Conservation (phyloP, 1,139 yeast genomes). For the Fermentozyma sake region DNA sequence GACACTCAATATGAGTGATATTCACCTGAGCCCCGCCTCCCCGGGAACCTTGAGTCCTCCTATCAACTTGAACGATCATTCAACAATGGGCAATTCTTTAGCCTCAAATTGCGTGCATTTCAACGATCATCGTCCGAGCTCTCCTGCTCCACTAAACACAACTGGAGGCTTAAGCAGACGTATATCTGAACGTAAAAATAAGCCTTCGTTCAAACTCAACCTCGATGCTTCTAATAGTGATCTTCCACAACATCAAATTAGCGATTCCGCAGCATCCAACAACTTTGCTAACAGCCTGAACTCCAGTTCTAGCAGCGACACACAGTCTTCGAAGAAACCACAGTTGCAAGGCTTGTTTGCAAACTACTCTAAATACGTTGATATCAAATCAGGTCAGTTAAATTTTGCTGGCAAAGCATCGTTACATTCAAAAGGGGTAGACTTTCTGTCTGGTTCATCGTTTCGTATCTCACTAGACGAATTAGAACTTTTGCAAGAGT, state of each 20-base stretch:
- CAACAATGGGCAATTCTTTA: background rate
- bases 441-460: slow-evolving; percentile 82
- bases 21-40: slow-evolving; percentile 11
- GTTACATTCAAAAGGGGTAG: slow-evolving; percentile 85
- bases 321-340: slow-evolving; percentile 12
- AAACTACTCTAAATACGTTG: slow-evolving; percentile 80
- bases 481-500: slow-evolving; percentile 75
- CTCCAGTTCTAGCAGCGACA: slow-evolving; percentile 5
- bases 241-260: slow-evolving; percentile 8
- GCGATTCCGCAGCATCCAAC: slow-evolving; percentile 1
- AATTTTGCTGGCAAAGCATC: slow-evolving; percentile 94
- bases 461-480: slow-evolving; percentile 86
- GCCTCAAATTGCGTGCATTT: slow-evolving; percentile 1
- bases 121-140: slow-evolving; percentile 10
- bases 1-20: slow-evolving; percentile 40
- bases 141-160: slow-evolving; percentile 16
- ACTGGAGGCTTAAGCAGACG: slow-evolving; percentile 35
- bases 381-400: slow-evolving; percentile 84
- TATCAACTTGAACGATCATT: slow-evolving; percentile 2
- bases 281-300: background rate
- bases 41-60: slow-evolving; percentile 5
- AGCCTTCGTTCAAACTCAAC: slow-evolving; percentile 37
- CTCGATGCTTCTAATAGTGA: slow-evolving; percentile 17
- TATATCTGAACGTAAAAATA: slow-evolving; percentile 33
- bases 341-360: slow-evolving; percentile 63